phyloP scores from a whole-genome alignment of 352 stramenopile species.

The Hyaloperonospora arabidopsidis region DNA sequence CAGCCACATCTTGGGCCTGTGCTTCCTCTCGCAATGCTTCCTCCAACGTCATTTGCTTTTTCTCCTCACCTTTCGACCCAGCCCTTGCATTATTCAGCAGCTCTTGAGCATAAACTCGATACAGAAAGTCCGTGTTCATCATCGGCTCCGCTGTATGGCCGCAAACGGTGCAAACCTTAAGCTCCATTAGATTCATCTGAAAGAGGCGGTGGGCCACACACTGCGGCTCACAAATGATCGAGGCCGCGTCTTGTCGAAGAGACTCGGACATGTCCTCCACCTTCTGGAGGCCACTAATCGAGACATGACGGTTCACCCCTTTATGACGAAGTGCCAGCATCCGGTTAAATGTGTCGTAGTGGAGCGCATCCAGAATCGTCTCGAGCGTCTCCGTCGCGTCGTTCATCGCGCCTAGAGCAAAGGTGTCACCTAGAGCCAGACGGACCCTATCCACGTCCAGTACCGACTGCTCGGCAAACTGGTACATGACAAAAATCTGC shows the following conservation, averaged over 20 bases:
- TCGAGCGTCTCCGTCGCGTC: slow-evolving; percentile 82
- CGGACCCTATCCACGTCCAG: slow-evolving; percentile 71
- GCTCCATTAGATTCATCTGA: slow-evolving; percentile 84
- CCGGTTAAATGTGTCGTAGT: slow-evolving; percentile 71
- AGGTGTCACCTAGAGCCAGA: slow-evolving; percentile 49
- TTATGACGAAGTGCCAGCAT: slow-evolving; percentile 51
- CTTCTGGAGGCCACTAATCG: slow-evolving; percentile 8
- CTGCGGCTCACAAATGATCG: slow-evolving; percentile 71
- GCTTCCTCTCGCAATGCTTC: slow-evolving; percentile 50
- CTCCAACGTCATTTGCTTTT: slow-evolving; percentile 38
- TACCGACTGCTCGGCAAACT: slow-evolving; percentile 71
- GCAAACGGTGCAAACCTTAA: slow-evolving; percentile 54
- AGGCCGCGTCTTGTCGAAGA: slow-evolving; percentile 43
- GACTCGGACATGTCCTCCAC: slow-evolving; percentile 43
- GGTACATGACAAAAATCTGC: slow-evolving; percentile 81
- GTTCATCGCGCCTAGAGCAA: slow-evolving; percentile 77
- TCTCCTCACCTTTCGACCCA: slow-evolving; percentile 8
- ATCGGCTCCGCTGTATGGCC: slow-evolving; percentile 58
- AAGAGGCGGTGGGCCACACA: slow-evolving; percentile 78
- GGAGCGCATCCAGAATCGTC: slow-evolving; percentile 66
- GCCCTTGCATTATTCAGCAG: slow-evolving; percentile 27
- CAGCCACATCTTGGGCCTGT: slow-evolving; percentile 36
- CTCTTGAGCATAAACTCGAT: slow-evolving; percentile 74
- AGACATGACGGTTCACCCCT: not conserved
- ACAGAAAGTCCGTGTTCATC: slow-evolving; percentile 83